Evolutionary conservation across 805 yeast species (phyloP).

Genomic region (Wickerhamomyces queroliae): DNA sequence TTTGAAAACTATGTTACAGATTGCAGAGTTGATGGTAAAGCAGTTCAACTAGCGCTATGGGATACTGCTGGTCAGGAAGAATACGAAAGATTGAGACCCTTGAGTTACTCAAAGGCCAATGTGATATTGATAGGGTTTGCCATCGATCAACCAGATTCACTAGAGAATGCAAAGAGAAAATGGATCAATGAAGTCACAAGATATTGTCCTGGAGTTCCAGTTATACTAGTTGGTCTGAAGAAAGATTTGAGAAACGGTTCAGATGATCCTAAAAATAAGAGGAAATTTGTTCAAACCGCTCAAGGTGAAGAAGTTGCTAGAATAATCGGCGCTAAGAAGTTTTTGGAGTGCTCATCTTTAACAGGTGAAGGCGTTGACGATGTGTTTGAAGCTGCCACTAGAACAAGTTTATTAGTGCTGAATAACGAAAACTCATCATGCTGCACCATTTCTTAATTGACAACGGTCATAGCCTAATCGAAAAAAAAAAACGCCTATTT

Average conservation of each 20-base stretch:
- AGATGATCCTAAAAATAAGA: slow-evolving; percentile 26
- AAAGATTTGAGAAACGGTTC: slow-evolving; percentile 62
- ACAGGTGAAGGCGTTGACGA: slow-evolving; percentile 96
- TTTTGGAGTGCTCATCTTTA: slow-evolving; percentile 84
- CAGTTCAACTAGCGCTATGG: slow-evolving; percentile 86
- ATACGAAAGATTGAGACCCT: slow-evolving; percentile 82
- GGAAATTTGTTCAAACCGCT: slow-evolving; percentile 41
- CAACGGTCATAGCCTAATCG: no score
- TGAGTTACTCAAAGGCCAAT: slow-evolving; percentile 84
- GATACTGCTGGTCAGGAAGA: slow-evolving; percentile 98
- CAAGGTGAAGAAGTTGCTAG: slow-evolving; percentile 69
- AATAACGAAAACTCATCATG: slow-evolving; percentile 38
- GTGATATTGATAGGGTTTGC: slow-evolving; percentile 85
- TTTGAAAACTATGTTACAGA: slow-evolving; percentile 93
- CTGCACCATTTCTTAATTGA: slow-evolving; percentile 29
- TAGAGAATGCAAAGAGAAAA: slow-evolving; percentile 75
- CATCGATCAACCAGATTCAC: slow-evolving; percentile 75
- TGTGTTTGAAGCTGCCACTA: slow-evolving; percentile 85
- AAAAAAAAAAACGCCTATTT: no score
- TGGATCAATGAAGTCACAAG: slow-evolving; percentile 83
- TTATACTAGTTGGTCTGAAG: slow-evolving; percentile 76
- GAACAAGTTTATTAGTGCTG: slow-evolving; percentile 65
- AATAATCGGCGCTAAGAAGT: slow-evolving; percentile 75
- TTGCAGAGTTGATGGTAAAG: slow-evolving; percentile 89
- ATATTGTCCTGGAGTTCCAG: slow-evolving; percentile 78